These are phyloP conservation scores for Agrocybe praecox DNA, from an alignment of 768 basidiomycete genomes.

Conservation along the genomic window DNA sequence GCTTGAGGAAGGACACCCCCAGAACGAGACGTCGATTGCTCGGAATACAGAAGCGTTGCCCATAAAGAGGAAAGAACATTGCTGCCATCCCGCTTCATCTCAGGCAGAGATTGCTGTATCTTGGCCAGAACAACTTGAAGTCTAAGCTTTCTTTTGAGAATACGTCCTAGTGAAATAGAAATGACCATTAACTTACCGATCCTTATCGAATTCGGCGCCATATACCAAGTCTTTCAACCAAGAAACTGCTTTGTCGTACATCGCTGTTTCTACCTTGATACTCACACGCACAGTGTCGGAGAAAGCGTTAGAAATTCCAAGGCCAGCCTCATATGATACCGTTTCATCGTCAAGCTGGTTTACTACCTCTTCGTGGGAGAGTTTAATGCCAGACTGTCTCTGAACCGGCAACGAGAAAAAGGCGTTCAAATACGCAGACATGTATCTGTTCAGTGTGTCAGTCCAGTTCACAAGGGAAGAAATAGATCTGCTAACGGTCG, in stretches of 20 bases:
- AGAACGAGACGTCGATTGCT: constrained; percentile 69
- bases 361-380: constrained; percentile 89
- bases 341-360: constrained; percentile 91
- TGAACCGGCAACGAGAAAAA: constrained; percentile 90
- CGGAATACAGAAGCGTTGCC: constrained; percentile 64
- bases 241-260: constrained; percentile 79
- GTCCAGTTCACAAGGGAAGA: not conserved
- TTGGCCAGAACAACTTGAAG: constrained; percentile 86
- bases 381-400: constrained; percentile 63
- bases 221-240: constrained; percentile 88
- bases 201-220: constrained; percentile 73
- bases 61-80: constrained; percentile 77
- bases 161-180: not conserved
- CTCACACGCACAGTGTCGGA: constrained; percentile 73
- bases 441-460: constrained; percentile 49
- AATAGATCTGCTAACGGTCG: constrained; percentile 58
- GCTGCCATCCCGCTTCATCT: constrained; percentile 87
- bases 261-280: constrained; percentile 81
- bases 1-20: constrained; percentile 71
- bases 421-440: constrained; percentile 75
- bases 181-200: constrained; percentile 51
- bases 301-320: constrained; percentile 70
- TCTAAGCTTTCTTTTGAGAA: constrained; percentile 37
- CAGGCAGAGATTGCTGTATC: constrained; percentile 86
- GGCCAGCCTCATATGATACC: constrained; percentile 76